Conservation (phyloP, 768 basidiomycete genomes). For the Trametes maxima region DNA sequence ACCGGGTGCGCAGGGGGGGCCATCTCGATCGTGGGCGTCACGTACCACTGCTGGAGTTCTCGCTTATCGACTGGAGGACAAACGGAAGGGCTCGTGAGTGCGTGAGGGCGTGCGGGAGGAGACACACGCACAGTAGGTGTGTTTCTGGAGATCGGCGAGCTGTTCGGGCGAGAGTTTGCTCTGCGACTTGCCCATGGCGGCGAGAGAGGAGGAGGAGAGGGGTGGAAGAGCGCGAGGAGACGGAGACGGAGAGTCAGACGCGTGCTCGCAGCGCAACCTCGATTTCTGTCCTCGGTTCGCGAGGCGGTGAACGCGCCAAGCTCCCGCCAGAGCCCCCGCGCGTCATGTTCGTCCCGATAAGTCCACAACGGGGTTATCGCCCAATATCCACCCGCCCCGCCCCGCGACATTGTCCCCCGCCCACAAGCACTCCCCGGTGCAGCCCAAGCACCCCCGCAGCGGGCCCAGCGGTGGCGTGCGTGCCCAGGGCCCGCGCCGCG, state of each 20-base stretch:
- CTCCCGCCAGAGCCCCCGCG: background rate
- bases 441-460: background rate
- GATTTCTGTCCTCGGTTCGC: background rate
- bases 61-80: constrained; percentile 81
- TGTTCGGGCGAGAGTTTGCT: constrained; percentile 94
- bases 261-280: background rate
- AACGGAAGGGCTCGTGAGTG: constrained; percentile 20
- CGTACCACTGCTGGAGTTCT: constrained; percentile 92
- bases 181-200: constrained; percentile 92
- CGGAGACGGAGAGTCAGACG: too few species aligned
- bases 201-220: constrained; percentile 1
- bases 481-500: background rate
- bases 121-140: constrained; percentile 83
- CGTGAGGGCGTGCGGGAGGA: constrained; percentile 22
- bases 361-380: constrained; percentile 9
- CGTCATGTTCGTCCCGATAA: constrained; percentile 20
- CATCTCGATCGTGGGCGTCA: constrained; percentile 14
- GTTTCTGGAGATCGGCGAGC: constrained; percentile 93
- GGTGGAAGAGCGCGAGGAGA: background rate
- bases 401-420: constrained; percentile 9
- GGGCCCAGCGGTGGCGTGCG: background rate
- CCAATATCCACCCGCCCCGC: constrained; percentile 6
- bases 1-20: constrained; percentile 16
- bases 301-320: constrained; percentile 15
- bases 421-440: constrained; percentile 3